Evolutionary conservation across 1,284 basidiomycete genomes (phyloP).

Genomic region (Malassezia restricta): DNA sequence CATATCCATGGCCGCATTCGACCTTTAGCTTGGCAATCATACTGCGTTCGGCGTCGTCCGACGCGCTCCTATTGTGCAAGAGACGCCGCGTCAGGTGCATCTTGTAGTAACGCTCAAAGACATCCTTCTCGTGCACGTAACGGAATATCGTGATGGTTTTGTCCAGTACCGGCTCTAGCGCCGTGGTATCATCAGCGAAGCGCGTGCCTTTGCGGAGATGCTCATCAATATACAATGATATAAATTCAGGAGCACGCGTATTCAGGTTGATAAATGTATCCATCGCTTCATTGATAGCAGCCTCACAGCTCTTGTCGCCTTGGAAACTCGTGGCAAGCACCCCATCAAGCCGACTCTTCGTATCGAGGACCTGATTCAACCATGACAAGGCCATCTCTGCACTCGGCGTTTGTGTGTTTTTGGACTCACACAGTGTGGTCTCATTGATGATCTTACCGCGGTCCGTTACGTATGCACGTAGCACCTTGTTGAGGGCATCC

Average conservation of each 20-base stretch:
- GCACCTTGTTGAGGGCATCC: conserved; percentile 55
- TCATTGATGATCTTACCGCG: conserved; percentile 73
- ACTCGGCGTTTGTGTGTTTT: not conserved
- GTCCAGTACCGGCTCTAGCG: conserved; percentile 76
- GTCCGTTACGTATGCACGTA: conserved; percentile 64
- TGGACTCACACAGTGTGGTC: conserved; percentile 14
- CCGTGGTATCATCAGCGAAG: conserved; percentile 75
- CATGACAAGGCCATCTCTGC: conserved; percentile 63
- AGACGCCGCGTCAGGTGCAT: conserved; percentile 84
- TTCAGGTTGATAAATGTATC: conserved; percentile 83
- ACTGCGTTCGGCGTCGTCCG: conserved; percentile 91
- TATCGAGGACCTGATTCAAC: conserved; percentile 80
- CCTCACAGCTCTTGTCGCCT: conserved; percentile 64
- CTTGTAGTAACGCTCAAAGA: conserved; percentile 98
- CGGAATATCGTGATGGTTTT: conserved; percentile 94
- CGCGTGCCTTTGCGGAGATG: conserved; percentile 90
- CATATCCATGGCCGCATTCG: conserved; percentile 91
- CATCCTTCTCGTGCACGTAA: conserved; percentile 86
- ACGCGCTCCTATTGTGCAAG: conserved; percentile 71
- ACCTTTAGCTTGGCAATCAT: conserved; percentile 98
- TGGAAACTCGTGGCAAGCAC: conserved; percentile 63
- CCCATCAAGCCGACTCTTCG: conserved; percentile 80
- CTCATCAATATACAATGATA: conserved; percentile 94
- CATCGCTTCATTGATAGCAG: conserved; percentile 83
- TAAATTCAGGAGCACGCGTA: conserved; percentile 77